phyloP scores from a whole-genome alignment of 2,329 filamentous ascomycete genomes.

The Botrytis porri region DNA sequence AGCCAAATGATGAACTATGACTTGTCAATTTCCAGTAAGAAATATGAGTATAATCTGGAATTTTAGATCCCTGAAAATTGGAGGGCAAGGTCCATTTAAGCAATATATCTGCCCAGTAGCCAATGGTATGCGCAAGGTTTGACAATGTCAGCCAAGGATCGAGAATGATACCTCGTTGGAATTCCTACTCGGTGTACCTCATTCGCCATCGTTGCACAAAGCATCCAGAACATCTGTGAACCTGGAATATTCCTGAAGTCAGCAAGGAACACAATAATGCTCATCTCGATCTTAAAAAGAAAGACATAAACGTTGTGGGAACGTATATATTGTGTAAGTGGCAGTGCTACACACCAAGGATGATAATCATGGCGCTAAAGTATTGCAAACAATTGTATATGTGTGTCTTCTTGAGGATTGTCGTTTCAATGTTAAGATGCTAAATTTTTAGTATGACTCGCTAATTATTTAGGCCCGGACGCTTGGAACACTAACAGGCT shows the following conservation, averaged over 20 bases:
- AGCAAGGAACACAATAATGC: not conserved
- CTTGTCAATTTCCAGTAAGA: not conserved
- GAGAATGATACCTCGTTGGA: not conserved
- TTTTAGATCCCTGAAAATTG: not conserved
- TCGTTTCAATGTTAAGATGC: not conserved
- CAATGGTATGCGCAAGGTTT: not conserved
- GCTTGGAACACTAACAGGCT: not conserved
- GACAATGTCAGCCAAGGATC: constrained; percentile 2
- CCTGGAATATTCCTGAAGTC: not conserved
- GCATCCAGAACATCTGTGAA: not conserved
- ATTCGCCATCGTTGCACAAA: constrained; percentile 3
- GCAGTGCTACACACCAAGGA: not conserved
- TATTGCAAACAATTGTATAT: not conserved
- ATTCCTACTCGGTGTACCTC: constrained; percentile 9
- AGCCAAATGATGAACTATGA: not conserved
- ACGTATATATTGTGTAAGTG: no score
- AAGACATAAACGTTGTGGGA: not conserved
- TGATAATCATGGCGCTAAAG: not conserved
- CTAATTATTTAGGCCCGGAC: constrained; percentile 5
- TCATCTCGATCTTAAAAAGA: not conserved
- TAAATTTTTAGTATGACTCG: constrained; percentile 11
- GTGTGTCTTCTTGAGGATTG: not conserved
- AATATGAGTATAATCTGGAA: not conserved
- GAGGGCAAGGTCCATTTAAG: not conserved
- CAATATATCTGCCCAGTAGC: not conserved